Base-by-base conservation (phyloP, 1,139 yeast species). In the Suhomyces anneliseae region DNA sequence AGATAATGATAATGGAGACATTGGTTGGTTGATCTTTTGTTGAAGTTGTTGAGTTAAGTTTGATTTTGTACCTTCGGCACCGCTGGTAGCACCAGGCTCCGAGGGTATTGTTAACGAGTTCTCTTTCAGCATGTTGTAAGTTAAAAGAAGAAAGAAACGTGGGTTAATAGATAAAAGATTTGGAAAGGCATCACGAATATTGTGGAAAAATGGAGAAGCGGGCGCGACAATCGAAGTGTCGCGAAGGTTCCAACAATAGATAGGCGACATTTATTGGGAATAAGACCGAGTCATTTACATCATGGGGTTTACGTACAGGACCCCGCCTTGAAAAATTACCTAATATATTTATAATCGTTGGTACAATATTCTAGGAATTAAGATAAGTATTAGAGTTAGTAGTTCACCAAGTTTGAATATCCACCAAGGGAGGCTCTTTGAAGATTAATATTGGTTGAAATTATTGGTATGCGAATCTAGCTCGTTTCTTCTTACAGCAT, bases 1-100 rank as follows among this genome's bases (percentile, higher is more conserved):
- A 11, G 69, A 57, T 42, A 62, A 57, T 14, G 64, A 60, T 39
- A 69, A 58, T 8, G 74, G 74, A 1, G 73, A 66, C 65, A 70
- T 61, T 6, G 72, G 72, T 44, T 63, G 68, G 45, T 54, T 57
- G 38, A 62, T 42, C 44, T 63, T 62, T 9, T 46, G 46, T 9
- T 50, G 49, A 14, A 43, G 37, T 36, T 29, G 42, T 24, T 31
- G 44, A 14, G 32, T 32, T 15, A 45, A 33, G 37, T 41, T 32
- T 5, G 44, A 27, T 31, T 45, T 45, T 19, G 24, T 19, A 6
- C 4, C 24, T 19, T 19, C 24, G 38, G 46, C 10, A 7, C 7
- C 32, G 34, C 12, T n/a, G 24, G 12, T 10, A 27, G 29, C 7
- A 7, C 37, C 40, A 4, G 27, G 35, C 11, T 7, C 29, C 14